Conservation (phyloP, 768 basidiomycete species). For the Xanthoconium stramineum region DNA sequence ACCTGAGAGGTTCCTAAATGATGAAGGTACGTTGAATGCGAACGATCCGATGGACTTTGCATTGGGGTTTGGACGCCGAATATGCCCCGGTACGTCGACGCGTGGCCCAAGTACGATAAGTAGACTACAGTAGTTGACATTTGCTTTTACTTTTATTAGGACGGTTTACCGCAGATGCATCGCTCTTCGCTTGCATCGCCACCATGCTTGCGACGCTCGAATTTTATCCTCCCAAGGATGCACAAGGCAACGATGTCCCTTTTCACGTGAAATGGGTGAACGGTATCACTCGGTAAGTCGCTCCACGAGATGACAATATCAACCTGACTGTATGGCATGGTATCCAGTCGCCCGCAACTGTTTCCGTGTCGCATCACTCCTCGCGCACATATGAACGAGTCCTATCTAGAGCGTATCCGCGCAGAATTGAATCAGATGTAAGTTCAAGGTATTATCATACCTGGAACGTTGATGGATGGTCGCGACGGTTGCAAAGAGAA, state of each 20-base stretch:
- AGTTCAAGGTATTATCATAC: too few species aligned
- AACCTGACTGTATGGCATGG: not conserved
- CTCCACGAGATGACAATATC: not conserved
- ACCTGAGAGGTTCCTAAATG: too few species aligned
- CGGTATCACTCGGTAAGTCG: conserved; percentile 7
- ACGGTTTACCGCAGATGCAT: not conserved
- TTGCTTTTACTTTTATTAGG: not conserved
- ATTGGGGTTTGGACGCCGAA: conserved; percentile 16
- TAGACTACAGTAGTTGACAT: not conserved
- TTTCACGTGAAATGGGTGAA: conserved; percentile 3
- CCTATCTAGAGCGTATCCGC: too few species aligned
- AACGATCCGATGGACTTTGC: conserved; percentile 3
- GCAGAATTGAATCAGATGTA: too few species aligned
- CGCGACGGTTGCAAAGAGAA: not conserved
- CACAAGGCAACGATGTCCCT: not conserved
- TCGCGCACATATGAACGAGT: not conserved
- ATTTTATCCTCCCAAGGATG: not conserved
- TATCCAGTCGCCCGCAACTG: conserved; percentile 4
- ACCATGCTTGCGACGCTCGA: conserved; percentile 16
- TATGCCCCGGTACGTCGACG: conserved; percentile 1
- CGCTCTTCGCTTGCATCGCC: conserved; percentile 5
- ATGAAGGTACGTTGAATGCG: not conserved
- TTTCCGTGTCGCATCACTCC: conserved; percentile 11
- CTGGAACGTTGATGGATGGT: not conserved
- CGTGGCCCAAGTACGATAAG: not conserved